Evolutionary conservation across 208 protist species (phyloP).

Genomic region (Novymonas esmeraldas): DNA sequence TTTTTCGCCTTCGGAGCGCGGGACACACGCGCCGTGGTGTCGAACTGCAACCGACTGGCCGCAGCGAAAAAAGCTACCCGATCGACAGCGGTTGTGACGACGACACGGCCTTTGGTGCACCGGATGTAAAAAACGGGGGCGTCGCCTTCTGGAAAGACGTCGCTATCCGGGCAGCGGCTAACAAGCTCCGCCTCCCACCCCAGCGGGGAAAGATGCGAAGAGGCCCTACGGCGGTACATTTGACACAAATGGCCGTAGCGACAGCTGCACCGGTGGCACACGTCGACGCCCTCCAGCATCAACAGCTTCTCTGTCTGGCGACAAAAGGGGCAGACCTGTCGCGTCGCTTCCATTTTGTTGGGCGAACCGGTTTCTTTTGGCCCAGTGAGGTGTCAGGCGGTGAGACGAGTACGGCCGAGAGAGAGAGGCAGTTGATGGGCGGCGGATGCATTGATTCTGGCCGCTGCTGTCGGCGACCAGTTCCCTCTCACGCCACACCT

Average conservation of each 20-base stretch:
- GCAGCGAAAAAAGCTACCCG: constrained; percentile 25
- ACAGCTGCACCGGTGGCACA: constrained; percentile 16
- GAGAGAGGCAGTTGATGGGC: too few species aligned
- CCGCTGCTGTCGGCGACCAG: too few species aligned
- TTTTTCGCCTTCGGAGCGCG: background rate
- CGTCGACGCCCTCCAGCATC: constrained; percentile 6
- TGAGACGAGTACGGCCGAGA: too few species aligned
- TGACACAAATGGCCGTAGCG: constrained; percentile 20
- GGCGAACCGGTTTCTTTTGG: too few species aligned
- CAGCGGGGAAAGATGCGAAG: background rate
- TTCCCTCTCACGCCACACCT: too few species aligned
- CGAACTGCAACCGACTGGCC: constrained; percentile 20
- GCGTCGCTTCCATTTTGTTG: constrained; percentile 9
- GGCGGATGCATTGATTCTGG: too few species aligned
- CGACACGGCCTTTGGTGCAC: constrained; percentile 10
- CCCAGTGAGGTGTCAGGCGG: too few species aligned
- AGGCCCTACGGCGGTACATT: constrained; percentile 7
- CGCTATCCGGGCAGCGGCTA: constrained; percentile 6
- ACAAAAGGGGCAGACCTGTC: constrained; percentile 25
- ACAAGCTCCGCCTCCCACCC: constrained; percentile 15
- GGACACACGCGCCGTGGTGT: background rate
- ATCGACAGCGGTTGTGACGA: constrained; percentile 24
- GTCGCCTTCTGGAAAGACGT: constrained; percentile 7
- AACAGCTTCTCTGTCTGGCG: constrained; percentile 4
- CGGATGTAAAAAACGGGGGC: constrained; percentile 28